Percentiles rank a stretch among this genome's conserved stretches.
These are phyloP conservation scores for Colletotrichum musicola DNA, from an alignment of 2,329 filamentous ascomycete genomes.

Conservation along the genomic window DNA sequence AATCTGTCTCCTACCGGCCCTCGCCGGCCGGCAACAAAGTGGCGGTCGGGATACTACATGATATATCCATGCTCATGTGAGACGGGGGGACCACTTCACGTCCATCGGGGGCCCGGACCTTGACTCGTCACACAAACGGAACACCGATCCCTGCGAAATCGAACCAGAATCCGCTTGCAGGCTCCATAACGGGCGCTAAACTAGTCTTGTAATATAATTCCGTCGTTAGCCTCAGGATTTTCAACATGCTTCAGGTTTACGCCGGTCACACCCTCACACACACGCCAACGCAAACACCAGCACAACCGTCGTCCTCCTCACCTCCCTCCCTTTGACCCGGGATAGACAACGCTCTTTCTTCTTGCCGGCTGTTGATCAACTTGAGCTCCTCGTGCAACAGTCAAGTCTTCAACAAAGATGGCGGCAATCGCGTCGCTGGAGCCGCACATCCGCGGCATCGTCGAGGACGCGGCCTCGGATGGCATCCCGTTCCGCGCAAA, in stretches of 20 bases:
- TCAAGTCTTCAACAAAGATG: constrained; percentile 10
- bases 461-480: constrained; percentile 47
- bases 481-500: constrained; percentile 81
- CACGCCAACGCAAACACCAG: too few relatives aligned
- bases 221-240: constrained; percentile 31
- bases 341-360: constrained; percentile 12
- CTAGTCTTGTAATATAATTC: constrained; percentile 32
- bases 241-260: not conserved
- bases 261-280: not conserved
- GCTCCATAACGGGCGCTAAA: constrained; percentile 35
- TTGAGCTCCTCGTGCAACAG: not conserved
- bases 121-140: constrained; percentile 31
- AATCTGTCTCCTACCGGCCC: constrained; percentile 20
- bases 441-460: constrained; percentile 51
- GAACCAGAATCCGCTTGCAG: constrained; percentile 18
- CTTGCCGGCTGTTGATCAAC: not conserved
- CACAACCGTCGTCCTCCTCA: not conserved
- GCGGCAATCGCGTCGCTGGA: constrained; percentile 46
- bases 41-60: constrained; percentile 14
- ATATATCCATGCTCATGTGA: constrained; percentile 35
- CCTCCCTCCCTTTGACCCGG: not conserved
- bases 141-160: constrained; percentile 23
- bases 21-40: constrained; percentile 22
- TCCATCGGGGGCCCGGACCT: constrained; percentile 4
- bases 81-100: constrained; percentile 23